Percentiles rank a stretch among this genome's conserved stretches.
phyloP scores from a whole-genome alignment of 345 rosid genomes.

The Moricandia arvensis region DNA sequence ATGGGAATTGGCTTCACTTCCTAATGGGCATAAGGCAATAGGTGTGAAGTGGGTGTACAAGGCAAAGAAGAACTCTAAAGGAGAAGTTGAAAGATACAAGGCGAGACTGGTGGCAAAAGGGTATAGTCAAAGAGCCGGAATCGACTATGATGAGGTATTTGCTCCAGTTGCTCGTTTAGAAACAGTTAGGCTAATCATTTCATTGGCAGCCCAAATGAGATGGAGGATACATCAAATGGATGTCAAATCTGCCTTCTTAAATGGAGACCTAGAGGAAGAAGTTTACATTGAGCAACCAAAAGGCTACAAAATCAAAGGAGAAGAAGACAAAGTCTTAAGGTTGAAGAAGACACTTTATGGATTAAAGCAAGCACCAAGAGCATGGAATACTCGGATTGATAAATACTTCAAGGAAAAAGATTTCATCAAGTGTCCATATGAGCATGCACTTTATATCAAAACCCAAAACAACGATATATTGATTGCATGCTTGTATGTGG shows the following conservation, averaged over 20 bases:
- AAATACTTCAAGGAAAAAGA: too few species aligned
- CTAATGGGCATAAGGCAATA: too few species aligned
- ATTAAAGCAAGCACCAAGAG: not conserved
- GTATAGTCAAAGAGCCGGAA: too few species aligned
- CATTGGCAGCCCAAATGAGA: not conserved
- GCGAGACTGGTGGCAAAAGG: too few species aligned
- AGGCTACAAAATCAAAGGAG: not conserved
- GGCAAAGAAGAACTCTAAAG: too few species aligned
- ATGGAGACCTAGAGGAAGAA: not conserved
- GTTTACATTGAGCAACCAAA: not conserved
- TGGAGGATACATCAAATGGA: not conserved
- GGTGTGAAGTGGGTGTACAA: too few species aligned
- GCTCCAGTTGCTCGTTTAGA: not conserved
- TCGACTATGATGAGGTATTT: not conserved
- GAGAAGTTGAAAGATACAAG: too few species aligned
- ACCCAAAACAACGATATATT: not conserved
- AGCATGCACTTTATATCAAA: constrained; percentile 8
- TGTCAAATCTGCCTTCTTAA: not conserved
- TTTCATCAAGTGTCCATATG: not conserved
- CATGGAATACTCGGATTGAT: not conserved
- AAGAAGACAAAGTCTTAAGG: not conserved
- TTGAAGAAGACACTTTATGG: not conserved
- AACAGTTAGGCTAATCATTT: not conserved
- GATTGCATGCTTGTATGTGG: not conserved
- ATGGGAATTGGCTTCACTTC: too few species aligned